Evolutionary conservation across 257 asterid species (phyloP).

Genomic region (Solanum commersonii): DNA sequence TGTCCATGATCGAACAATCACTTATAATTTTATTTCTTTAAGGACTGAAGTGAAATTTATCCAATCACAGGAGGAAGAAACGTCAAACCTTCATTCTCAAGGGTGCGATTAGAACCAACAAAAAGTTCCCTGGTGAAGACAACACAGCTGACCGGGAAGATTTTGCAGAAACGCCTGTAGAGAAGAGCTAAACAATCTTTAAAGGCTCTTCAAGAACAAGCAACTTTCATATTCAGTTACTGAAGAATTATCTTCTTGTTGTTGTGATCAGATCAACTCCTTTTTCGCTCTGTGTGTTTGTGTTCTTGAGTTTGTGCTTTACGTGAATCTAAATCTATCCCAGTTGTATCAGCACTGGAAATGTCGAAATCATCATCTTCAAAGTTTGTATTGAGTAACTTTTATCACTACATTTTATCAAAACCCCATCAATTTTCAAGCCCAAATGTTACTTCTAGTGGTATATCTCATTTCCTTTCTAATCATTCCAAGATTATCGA

Average conservation of each 20-base stretch:
- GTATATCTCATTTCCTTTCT: constrained; percentile 39
- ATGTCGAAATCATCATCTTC: constrained; percentile 59
- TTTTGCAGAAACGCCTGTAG: neutral
- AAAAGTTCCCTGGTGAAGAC: neutral
- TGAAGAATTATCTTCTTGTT: neutral
- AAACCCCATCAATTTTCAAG: constrained; percentile 24
- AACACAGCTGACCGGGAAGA: neutral
- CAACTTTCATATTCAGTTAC: neutral
- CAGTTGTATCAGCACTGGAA: neutral
- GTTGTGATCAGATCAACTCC: neutral
- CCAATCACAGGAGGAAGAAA: neutral
- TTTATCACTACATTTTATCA: constrained; percentile 26
- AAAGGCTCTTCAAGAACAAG: neutral
- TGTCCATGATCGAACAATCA: neutral
- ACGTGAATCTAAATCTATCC: constrained; percentile 8
- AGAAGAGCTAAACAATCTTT: neutral
- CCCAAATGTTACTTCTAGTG: constrained; percentile 8
- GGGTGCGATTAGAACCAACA: neutral
- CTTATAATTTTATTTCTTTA: neutral
- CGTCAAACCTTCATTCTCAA: neutral
- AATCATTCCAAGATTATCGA: constrained; percentile 21
- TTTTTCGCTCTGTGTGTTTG: neutral
- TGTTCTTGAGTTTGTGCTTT: constrained; percentile 6
- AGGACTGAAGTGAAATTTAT: neutral
- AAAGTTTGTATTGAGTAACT: constrained; percentile 32